Evolutionary conservation across 2,329 filamentous ascomycete genomes (phyloP), one percentile per base, ranked within the genome.

Genomic region (Dactylonectria estremocensis): DNA sequence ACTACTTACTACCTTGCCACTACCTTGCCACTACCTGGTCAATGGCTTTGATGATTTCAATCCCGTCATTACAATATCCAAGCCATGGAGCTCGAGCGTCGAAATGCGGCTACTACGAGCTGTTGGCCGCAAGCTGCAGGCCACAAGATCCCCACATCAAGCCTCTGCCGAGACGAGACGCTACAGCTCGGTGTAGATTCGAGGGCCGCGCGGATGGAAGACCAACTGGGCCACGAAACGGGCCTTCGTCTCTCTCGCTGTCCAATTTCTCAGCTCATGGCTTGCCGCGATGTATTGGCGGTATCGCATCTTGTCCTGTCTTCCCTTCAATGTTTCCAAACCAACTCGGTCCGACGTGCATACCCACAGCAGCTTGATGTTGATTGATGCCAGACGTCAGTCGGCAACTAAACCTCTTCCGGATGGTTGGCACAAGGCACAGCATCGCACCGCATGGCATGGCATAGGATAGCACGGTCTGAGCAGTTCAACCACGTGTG

Each of bases 401-500:
- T 69, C 66, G 67, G 67, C 60, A 73, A 66, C 66, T 64, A 50
- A 20, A 46, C 35, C 37, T 56, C 46, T 35, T 53, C 18, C 33
- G 54, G 33, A 22, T 50, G 37, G 31, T 53, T 22, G 33, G 61
- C 24, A 28, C 28, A 58, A 50, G 53, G 60, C 66, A 60, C 67
- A 45, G 50, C 35, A 46, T 28, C 8, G 52, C 24, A 74, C 70
- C 60, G 59, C 68, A 73, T 66, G 64, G 64, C 64, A 73, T 55
- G 53, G 58, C 37, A 70, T 62, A 62, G 56, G 61, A 66, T 68
- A 61, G 65, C 64, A 71, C 40, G 62, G 61, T 49, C 70, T 58
- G 57, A 66, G 62, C 69, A 70, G 46, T 46, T 66, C 64, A 61
- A 65, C 67, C 64, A 67, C 68, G 73, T 74, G 73, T 72, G 70